Percentiles rank a stretch among this genome's conserved stretches.
phyloP scores from a whole-genome alignment of 2,329 filamentous ascomycete genomes.

The Camillea tinctor region DNA sequence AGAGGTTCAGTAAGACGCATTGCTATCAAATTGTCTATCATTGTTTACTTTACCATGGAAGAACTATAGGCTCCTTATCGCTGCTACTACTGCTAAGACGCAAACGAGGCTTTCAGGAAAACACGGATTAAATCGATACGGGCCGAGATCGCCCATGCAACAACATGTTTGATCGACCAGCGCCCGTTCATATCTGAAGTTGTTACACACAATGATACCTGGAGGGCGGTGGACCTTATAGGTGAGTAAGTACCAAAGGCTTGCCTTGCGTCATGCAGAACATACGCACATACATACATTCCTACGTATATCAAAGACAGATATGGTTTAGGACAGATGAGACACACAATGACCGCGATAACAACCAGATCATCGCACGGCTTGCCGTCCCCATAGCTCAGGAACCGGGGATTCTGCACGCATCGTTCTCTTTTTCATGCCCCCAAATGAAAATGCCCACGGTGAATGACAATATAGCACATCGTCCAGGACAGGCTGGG shows the following conservation, averaged over 20 bases:
- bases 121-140: not conserved
- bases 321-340: not conserved
- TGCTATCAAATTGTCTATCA: not conserved
- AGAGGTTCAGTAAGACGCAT: not conserved
- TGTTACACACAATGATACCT: not conserved
- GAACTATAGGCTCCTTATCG: no score
- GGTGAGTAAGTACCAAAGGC: not conserved
- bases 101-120: not conserved
- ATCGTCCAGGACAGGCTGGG: not conserved
- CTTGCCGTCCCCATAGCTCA: not conserved
- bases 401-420: not conserved
- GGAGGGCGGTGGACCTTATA: not conserved
- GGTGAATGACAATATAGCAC: not conserved
- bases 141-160: not conserved
- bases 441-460: not conserved
- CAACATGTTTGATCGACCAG: not conserved
- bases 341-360: not conserved
- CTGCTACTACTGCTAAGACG: not conserved
- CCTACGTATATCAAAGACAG: not conserved
- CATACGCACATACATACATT: not conserved
- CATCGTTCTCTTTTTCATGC: not conserved
- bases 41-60: no score
- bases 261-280: not conserved
- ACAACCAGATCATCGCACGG: not conserved
- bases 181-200: not conserved